Evolutionary conservation across 1,139 yeast genomes (phyloP).

Genomic region (Yamadazyma dendronema): DNA sequence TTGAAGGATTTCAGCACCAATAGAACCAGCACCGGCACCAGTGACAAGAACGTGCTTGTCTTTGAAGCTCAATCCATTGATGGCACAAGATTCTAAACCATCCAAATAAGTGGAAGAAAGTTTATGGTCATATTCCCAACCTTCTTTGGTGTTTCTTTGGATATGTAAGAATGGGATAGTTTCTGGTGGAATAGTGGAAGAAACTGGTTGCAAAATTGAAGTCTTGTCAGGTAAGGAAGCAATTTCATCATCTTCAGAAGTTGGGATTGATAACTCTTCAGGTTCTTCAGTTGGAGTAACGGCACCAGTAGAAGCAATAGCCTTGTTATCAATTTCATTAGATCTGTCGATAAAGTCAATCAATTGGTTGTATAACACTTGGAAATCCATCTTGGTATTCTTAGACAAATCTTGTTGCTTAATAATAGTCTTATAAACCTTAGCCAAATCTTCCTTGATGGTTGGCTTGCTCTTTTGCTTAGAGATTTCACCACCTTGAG

Average conservation of each 20-base stretch:
- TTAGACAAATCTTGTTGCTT: constrained; percentile 63
- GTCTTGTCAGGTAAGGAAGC: constrained; percentile 78
- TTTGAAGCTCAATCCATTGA: constrained; percentile 86
- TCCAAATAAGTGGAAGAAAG: constrained; percentile 79
- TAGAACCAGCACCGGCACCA: constrained; percentile 99
- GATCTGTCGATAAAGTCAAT: constrained; percentile 69
- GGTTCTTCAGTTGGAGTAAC: constrained; percentile 52
- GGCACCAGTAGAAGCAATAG: constrained; percentile 33
- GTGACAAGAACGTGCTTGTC: constrained; percentile 88
- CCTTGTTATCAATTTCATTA: constrained; percentile 57
- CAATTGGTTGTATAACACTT: constrained; percentile 75
- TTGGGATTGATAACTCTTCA: constrained; percentile 31
- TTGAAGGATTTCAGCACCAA: constrained; percentile 95
- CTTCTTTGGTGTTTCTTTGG: constrained; percentile 69
- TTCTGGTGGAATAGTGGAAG: constrained; percentile 72
- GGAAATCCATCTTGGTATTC: constrained; percentile 71
- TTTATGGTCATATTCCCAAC: constrained; percentile 84
- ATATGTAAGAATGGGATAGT: constrained; percentile 94
- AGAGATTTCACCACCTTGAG: constrained; percentile 88
- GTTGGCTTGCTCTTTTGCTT: constrained; percentile 61
- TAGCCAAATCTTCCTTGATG: constrained; percentile 78
- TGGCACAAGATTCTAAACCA: constrained; percentile 89
- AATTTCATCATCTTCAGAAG: constrained; percentile 67
- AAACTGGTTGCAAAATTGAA: constrained; percentile 69
- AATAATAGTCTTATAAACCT: constrained; percentile 78